phyloP scores from a whole-genome alignment of 140 eudicot genomes.

The Cichorium intybus region DNA sequence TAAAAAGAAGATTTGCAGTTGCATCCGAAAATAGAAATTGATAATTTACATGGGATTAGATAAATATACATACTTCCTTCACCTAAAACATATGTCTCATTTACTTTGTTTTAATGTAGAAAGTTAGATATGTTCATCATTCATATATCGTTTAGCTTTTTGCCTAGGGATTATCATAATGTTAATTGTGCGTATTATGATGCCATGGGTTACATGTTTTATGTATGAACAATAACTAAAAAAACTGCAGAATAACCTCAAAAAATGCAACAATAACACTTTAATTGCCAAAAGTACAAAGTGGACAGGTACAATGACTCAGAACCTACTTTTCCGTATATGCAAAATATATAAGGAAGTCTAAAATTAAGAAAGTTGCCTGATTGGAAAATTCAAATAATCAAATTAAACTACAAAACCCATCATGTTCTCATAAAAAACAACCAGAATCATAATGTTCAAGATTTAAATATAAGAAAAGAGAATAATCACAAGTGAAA shows the following conservation, averaged over 20 bases:
- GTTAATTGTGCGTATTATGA: background rate
- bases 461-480: background rate
- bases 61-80: no score
- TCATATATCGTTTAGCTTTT: background rate
- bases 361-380: conserved; percentile 2
- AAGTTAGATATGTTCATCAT: no score
- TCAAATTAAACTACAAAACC: conserved; percentile 17
- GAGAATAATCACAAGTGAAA: background rate
- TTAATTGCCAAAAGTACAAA: background rate
- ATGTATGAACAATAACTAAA: background rate
- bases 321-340: background rate
- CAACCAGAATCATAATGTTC: conserved; percentile 4
- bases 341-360: conserved; percentile 1
- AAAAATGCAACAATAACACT: background rate
- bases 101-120: no score
- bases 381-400: conserved; percentile 11
- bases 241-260: background rate
- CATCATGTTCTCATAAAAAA: background rate
- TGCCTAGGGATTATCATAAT: background rate
- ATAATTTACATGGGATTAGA: background rate
- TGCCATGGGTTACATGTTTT: conserved; percentile 2
- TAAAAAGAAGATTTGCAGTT: background rate
- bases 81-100: background rate
- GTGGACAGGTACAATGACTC: conserved; percentile 6
- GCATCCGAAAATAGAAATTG: background rate